Conservation (phyloP, 2,329 filamentous ascomycete genomes). For the Hymenoscyphus scutula region DNA sequence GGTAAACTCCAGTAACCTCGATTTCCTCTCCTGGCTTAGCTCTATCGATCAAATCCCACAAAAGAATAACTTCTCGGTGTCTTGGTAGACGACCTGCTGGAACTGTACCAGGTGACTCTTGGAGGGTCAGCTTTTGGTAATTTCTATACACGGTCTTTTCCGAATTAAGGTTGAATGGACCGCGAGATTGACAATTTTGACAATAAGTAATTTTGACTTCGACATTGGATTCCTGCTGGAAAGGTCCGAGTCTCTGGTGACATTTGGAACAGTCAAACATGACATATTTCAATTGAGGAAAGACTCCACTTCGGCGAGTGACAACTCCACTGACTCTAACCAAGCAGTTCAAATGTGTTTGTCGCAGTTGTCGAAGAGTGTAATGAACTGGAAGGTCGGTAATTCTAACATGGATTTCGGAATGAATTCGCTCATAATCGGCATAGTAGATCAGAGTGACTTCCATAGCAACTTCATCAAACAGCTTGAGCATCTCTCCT, state of each 20-base stretch:
- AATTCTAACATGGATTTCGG: conserved; percentile 96
- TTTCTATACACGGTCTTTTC: conserved; percentile 98
- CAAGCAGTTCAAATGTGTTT: conserved; percentile 93
- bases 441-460: conserved; percentile 94
- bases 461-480: conserved; percentile 95
- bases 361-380: conserved; percentile 89
- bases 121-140: conserved; percentile 95
- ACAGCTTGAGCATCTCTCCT: conserved; percentile 91
- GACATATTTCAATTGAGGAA: conserved; percentile 96
- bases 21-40: conserved; percentile 98
- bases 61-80: conserved; percentile 87
- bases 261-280: conserved; percentile 98
- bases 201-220: conserved; percentile 97
- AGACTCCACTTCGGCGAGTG: conserved; percentile 89
- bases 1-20: conserved; percentile 93
- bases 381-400: conserved; percentile 93
- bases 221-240: conserved; percentile 94
- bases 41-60: conserved; percentile 95
- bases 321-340: conserved; percentile 94
- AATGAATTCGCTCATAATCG: conserved; percentile 95
- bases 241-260: conserved; percentile 85
- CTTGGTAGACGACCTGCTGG: conserved; percentile 92
- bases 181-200: conserved; percentile 91
- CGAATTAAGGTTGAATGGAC: conserved; percentile 92
- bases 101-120: conserved; percentile 95